phyloP scores from a whole-genome alignment of 768 basidiomycete species.

The Leccinum obscurum region DNA sequence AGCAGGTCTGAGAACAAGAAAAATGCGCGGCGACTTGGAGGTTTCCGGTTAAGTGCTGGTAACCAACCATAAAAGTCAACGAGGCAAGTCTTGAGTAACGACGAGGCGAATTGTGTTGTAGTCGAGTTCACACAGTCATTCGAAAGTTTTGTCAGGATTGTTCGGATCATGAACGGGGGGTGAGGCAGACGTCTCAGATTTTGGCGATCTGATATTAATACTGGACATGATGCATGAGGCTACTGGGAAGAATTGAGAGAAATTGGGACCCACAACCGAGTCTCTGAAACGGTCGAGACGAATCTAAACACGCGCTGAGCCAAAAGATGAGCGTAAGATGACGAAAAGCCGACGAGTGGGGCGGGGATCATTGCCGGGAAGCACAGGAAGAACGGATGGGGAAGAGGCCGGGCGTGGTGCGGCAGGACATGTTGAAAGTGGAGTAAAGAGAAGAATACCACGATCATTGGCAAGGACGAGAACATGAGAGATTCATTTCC shows the following conservation, averaged over 20 bases:
- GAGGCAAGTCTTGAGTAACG: conserved; percentile 15
- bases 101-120: conserved; percentile 1
- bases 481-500: conserved; percentile 39
- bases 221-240: conserved; percentile 32
- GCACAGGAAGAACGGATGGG: conserved; percentile 8
- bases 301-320: neutral
- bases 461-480: conserved; percentile 21
- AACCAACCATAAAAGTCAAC: conserved; percentile 1
- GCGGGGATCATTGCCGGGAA: conserved; percentile 26
- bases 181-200: conserved; percentile 23
- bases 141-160: conserved; percentile 12
- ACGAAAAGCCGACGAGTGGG: conserved; percentile 2
- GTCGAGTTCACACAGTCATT: conserved; percentile 27
- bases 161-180: conserved; percentile 31
- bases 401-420: conserved; percentile 21
- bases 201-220: conserved; percentile 35
- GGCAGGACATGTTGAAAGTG: conserved; percentile 32
- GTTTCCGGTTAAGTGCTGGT: conserved; percentile 10
- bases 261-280: neutral
- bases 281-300: neutral
- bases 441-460: conserved; percentile 31
- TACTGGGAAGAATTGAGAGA: conserved; percentile 6
- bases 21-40: conserved; percentile 20
- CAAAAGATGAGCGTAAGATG: neutral
- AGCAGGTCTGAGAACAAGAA: conserved; percentile 3